These are phyloP conservation scores for Claviceps fusiformis DNA, from an alignment of 2,329 filamentous ascomycete genomes.

Conservation along the genomic window DNA sequence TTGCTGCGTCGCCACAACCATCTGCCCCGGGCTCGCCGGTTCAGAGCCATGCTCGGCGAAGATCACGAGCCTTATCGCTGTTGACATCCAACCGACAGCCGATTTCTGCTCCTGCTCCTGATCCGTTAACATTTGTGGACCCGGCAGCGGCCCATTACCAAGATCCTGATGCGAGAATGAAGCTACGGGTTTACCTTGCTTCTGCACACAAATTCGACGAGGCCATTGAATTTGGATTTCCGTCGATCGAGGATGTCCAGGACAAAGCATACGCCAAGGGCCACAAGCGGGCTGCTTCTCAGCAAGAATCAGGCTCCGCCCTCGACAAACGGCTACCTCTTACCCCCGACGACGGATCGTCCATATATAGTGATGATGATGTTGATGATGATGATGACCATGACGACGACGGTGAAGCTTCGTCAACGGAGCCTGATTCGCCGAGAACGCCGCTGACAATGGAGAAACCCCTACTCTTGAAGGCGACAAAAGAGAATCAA, in stretches of 20 bases:
- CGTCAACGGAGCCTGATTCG: conserved; percentile 44
- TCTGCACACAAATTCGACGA: conserved; percentile 94
- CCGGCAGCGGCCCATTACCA: conserved; percentile 70
- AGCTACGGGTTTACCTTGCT: conserved; percentile 72
- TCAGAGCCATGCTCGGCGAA: conserved; percentile 29
- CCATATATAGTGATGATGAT: conserved; percentile 29
- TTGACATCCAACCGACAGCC: conserved; percentile 33
- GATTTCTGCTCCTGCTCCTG: conserved; percentile 4
- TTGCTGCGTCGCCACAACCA: conserved; percentile 12
- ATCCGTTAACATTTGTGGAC: conserved; percentile 36
- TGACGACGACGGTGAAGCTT: conserved; percentile 28
- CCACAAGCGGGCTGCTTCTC: conserved; percentile 12
- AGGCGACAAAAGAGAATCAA: conserved; percentile 13
- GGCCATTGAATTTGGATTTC: conserved; percentile 86
- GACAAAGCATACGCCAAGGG: conserved; percentile 16
- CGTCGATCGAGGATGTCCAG: conserved; percentile 39
- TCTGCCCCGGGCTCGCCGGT: conserved; percentile 11
- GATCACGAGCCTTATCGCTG: conserved; percentile 41
- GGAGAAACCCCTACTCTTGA: conserved; percentile 23
- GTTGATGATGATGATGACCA: background rate
- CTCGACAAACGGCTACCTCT: conserved; percentile 44
- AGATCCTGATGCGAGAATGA: conserved; percentile 76
- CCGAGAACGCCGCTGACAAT: conserved; percentile 40
- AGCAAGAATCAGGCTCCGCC: conserved; percentile 18
- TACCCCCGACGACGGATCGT: conserved; percentile 43